phyloP scores from a whole-genome alignment of 352 stramenopile species.

The Pythium aquatile region DNA sequence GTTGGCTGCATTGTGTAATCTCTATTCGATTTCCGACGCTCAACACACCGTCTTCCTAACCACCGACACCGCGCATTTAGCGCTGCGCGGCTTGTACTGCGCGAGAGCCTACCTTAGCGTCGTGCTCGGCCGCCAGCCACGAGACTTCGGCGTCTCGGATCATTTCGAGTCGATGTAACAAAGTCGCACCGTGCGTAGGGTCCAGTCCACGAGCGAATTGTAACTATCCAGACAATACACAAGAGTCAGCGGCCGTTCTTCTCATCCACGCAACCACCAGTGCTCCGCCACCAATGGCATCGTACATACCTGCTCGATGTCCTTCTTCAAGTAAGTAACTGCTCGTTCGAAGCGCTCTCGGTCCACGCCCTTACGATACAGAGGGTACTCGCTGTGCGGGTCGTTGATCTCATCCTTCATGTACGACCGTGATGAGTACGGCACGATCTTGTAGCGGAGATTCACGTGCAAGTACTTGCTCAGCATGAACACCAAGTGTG shows the following conservation, averaged over 20 bases:
- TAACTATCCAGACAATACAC: constrained; percentile 37
- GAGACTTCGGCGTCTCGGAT: constrained; percentile 65
- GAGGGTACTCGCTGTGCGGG: constrained; percentile 69
- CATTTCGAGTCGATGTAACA: constrained; percentile 63
- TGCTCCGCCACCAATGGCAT: too few relatives aligned
- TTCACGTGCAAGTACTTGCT: constrained; percentile 89
- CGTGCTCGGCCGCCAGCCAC: constrained; percentile 64
- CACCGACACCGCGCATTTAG: neutral
- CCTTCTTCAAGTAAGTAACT: constrained; percentile 72
- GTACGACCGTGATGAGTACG: constrained; percentile 78
- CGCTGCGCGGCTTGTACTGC: constrained; percentile 1
- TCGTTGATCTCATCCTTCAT: constrained; percentile 88
- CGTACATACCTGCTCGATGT: constrained; percentile 73
- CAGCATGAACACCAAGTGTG: constrained; percentile 87
- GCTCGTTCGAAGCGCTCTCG: constrained; percentile 76
- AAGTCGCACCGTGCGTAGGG: constrained; percentile 55
- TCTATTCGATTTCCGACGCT: constrained; percentile 4
- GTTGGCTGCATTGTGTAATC: neutral
- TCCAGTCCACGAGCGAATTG: constrained; percentile 76
- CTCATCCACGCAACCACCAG: too few relatives aligned
- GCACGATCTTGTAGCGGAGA: constrained; percentile 75
- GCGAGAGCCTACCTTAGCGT: constrained; percentile 34
- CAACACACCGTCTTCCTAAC: neutral
- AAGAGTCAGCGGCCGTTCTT: neutral
- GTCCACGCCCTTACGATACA: constrained; percentile 80